Percentiles rank a stretch among this genome's conserved stretches.
Conservation (phyloP, 2,329 filamentous ascomycete genomes). For the Fusarium pseudoanthophilum region DNA sequence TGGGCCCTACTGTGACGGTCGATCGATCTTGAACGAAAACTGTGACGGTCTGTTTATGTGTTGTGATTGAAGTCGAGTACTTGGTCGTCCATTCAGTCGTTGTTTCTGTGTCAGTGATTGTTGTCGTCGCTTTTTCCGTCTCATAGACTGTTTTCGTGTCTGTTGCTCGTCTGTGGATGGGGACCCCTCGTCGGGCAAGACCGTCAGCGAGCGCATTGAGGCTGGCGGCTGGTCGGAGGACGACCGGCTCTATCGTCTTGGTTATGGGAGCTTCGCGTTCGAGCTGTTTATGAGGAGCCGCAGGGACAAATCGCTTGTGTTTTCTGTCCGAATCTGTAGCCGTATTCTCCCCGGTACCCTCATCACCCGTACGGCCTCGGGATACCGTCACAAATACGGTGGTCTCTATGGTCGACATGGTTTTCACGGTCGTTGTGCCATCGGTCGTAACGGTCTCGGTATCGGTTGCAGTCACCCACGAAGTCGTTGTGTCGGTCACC, state of each 20-base stretch:
- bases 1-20: background rate
- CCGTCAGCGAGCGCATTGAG: background rate
- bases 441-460: background rate
- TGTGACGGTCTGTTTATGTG: background rate
- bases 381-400: background rate
- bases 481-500: background rate
- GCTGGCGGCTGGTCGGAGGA: background rate
- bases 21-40: background rate
- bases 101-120: background rate
- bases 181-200: fast-evolving
- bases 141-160: background rate
- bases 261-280: fast-evolving
- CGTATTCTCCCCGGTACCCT: background rate
- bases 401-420: background rate
- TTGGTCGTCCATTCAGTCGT: background rate
- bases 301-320: background rate
- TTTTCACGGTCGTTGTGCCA: background rate
- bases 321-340: background rate
- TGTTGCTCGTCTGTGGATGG: background rate
- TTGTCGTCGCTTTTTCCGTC: background rate
- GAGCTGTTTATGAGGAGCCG: background rate
- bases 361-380: background rate
- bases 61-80: background rate
- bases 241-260: background rate
- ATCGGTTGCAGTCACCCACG: background rate